phyloP scores from a whole-genome alignment of 2,329 filamentous ascomycete species.

The Zymoseptoria ardabiliae region DNA sequence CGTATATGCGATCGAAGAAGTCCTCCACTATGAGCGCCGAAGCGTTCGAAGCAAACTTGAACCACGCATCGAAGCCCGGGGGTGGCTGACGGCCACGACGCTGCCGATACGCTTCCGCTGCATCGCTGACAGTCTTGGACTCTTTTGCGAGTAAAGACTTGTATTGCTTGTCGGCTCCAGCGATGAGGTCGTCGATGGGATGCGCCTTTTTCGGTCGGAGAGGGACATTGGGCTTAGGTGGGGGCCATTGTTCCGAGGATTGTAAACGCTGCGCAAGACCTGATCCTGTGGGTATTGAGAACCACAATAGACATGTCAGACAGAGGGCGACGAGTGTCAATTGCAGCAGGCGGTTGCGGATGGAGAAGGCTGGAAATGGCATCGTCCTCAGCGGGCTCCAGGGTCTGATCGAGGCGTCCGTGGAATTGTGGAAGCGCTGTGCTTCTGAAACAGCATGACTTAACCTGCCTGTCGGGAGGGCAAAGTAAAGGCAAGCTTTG shows the following conservation, averaged over 20 bases:
- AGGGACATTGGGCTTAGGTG: slow-evolving; percentile 7
- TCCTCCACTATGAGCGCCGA: slow-evolving; percentile 42
- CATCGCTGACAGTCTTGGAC: slow-evolving; percentile 30
- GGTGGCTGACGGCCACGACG: slow-evolving; percentile 44
- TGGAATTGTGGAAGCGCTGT: neutral
- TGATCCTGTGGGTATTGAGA: slow-evolving; percentile 17
- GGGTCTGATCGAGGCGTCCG: neutral
- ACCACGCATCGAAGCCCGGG: slow-evolving; percentile 45
- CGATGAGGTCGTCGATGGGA: slow-evolving; percentile 34
- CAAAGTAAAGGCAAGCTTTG: neutral
- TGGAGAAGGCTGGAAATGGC: slow-evolving; percentile 23
- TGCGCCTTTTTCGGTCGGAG: slow-evolving; percentile 23
- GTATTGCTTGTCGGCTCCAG: slow-evolving; percentile 28
- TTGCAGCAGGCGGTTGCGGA: slow-evolving; percentile 27
- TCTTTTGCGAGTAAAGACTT: slow-evolving; percentile 30
- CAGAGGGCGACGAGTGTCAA: slow-evolving; percentile 20
- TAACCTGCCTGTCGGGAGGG: neutral
- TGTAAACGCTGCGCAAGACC: slow-evolving; percentile 12
- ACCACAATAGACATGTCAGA: slow-evolving; percentile 18
- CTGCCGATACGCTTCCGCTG: slow-evolving; percentile 37
- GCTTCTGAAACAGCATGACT: neutral
- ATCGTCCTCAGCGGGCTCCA: slow-evolving; percentile 6
- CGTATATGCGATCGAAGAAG: slow-evolving; percentile 46
- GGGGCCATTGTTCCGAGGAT: neutral
- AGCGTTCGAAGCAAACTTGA: slow-evolving; percentile 36